A percentile compares a stretch with the other conserved stretches of the same genome.
Conservation (phyloP, 225 moss, liverwort and hornwort species). For the Pseudoscleropodium purum region DNA sequence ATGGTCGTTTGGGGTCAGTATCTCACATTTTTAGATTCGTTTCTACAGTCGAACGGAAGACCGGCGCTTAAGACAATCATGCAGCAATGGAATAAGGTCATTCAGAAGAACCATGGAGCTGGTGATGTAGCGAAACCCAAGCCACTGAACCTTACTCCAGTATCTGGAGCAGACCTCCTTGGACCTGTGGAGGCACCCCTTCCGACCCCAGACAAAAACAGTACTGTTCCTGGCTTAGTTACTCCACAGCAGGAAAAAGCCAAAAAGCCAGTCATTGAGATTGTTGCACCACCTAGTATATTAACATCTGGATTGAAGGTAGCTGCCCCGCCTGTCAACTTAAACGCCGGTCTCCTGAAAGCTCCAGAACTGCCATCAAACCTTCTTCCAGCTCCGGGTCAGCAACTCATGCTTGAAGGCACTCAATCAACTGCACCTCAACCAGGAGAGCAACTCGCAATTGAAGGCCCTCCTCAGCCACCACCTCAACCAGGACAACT, state of each 20-base stretch:
- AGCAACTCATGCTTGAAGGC: conserved; percentile 40
- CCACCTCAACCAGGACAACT: conserved; percentile 28
- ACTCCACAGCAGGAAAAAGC: conserved; percentile 24
- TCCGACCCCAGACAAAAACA: conserved; percentile 66
- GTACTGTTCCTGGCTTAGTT: conserved; percentile 40
- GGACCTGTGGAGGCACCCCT: conserved; percentile 45
- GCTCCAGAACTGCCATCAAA: conserved; percentile 21
- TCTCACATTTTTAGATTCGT: neutral
- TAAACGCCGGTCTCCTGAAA: conserved; percentile 26
- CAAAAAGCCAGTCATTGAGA: conserved; percentile 65
- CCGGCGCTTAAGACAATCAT: conserved; percentile 49
- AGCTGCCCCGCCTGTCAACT: conserved; percentile 29
- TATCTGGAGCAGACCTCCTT: conserved; percentile 76
- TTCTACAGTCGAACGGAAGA: conserved; percentile 83
- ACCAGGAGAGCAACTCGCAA: conserved; percentile 19
- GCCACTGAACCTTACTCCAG: conserved; percentile 61
- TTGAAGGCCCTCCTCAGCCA: conserved; percentile 32
- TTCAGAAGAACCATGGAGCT: conserved; percentile 68
- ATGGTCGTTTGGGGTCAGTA: neutral
- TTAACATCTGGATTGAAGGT: conserved; percentile 58
- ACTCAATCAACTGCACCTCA: conserved; percentile 15
- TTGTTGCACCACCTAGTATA: conserved; percentile 71
- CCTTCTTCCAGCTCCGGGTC: conserved; percentile 23
- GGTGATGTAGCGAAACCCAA: conserved; percentile 47
- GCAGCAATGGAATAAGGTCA: conserved; percentile 76